A percentile compares a stretch with the other conserved stretches of the same genome.
Evolutionary conservation across 306 rosid species (phyloP).

Genomic region (Phaseolus lunatus): DNA sequence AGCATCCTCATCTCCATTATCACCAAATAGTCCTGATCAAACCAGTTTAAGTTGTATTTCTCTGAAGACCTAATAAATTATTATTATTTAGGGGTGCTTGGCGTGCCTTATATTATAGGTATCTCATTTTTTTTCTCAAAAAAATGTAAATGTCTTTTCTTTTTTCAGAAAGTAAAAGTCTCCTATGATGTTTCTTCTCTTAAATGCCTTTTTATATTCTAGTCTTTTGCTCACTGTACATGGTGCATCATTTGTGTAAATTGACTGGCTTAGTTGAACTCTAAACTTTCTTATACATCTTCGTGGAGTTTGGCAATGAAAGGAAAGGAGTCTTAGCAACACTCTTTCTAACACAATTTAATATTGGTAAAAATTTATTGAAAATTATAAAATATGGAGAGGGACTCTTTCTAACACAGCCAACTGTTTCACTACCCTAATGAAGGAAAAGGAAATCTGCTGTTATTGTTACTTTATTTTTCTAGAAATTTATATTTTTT

Average conservation of each 20-base stretch:
- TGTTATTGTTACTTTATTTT: conserved; percentile 16
- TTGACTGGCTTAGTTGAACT: background rate
- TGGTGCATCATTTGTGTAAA: conserved; percentile 1
- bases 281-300: conserved; percentile 3
- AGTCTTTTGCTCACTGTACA: conserved; percentile 5
- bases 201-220: conserved; percentile 10
- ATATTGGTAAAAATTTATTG: too few relatives aligned
- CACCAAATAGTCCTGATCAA: background rate
- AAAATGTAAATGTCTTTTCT: background rate
- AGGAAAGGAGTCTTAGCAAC: too few relatives aligned
- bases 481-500: background rate
- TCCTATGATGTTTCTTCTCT: background rate
- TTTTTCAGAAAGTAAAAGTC: background rate
- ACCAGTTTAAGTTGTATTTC: background rate
- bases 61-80: background rate
- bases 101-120: background rate
- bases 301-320: conserved; percentile 8
- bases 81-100: background rate
- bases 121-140: background rate
- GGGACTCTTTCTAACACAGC: too few relatives aligned
- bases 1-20: background rate
- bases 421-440: background rate
- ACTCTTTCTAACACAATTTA: too few relatives aligned
- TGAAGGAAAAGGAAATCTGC: background rate
- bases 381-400: too few relatives aligned